Conservation (phyloP, 2,329 filamentous ascomycete genomes). For the Chaetomium sp. region DNA sequence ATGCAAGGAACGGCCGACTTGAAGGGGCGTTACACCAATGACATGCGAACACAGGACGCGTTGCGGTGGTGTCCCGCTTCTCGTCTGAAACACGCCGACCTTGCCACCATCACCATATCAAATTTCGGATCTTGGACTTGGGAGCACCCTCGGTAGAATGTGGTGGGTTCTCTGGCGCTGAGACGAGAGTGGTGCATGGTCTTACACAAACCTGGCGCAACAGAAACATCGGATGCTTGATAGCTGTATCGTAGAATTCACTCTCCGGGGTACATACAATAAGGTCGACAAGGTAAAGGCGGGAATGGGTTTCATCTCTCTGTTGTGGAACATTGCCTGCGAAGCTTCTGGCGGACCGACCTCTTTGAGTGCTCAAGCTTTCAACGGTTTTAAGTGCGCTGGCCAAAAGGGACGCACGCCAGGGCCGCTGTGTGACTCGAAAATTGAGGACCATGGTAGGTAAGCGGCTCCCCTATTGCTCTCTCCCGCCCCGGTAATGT, state of each 20-base stretch:
- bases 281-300: not conserved
- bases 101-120: not conserved
- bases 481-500: not conserved
- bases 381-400: not conserved
- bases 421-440: not conserved
- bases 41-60: not conserved
- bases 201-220: not conserved
- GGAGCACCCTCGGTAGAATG: not conserved
- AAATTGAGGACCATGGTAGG: not conserved
- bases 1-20: not conserved
- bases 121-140: not conserved
- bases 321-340: not conserved
- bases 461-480: not conserved
- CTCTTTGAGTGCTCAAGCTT: not conserved
- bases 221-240: not conserved
- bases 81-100: slow-evolving; percentile 6
- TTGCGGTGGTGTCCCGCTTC: not conserved
- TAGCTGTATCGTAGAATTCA: not conserved
- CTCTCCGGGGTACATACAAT: not conserved
- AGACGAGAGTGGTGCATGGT: not conserved
- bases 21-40: not conserved
- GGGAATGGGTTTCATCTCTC: not conserved
- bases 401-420: not conserved
- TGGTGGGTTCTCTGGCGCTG: not conserved
- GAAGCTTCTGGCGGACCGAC: not conserved